Percentiles rank a stretch among this genome's conserved stretches.
phyloP scores from a whole-genome alignment of 805 yeast genomes.

The Nakazawaea wickerhamii region DNA sequence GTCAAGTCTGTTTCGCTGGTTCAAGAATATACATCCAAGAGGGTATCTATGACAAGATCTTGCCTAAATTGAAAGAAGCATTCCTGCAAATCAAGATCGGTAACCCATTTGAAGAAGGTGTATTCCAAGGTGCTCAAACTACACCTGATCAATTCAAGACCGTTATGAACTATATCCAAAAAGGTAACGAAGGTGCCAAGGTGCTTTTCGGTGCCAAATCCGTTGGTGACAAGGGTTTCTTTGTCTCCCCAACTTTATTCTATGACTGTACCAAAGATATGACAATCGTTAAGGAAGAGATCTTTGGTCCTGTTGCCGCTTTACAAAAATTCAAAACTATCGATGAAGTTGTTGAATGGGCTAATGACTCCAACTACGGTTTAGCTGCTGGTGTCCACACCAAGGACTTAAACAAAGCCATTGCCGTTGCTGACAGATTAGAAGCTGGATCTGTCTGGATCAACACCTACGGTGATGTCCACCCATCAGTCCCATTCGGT shows the following conservation, averaged over 20 bases:
- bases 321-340: constrained; percentile 59
- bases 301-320: constrained; percentile 77
- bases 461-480: constrained; percentile 76
- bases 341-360: constrained; percentile 61
- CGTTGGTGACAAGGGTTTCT: constrained; percentile 61
- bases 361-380: constrained; percentile 71
- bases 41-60: constrained; percentile 58
- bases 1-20: constrained; percentile 82
- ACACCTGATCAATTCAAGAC: constrained; percentile 65
- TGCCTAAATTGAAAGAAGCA: constrained; percentile 52
- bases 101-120: constrained; percentile 62
- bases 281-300: constrained; percentile 66
- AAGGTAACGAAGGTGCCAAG: constrained; percentile 68
- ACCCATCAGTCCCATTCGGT: constrained; percentile 73
- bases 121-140: constrained; percentile 76
- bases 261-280: constrained; percentile 59
- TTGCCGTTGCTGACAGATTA: constrained; percentile 56
- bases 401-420: constrained; percentile 52
- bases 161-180: constrained; percentile 59
- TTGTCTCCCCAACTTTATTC: constrained; percentile 69
- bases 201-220: constrained; percentile 68
- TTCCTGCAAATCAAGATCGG: constrained; percentile 64
- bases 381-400: constrained; percentile 82
- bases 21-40: constrained; percentile 75
- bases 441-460: constrained; percentile 78